Evolutionary conservation across 177 flowering plant genomes (phyloP), one percentile per base, ranked within the genome.

Genomic region (Vitis hybrid): DNA sequence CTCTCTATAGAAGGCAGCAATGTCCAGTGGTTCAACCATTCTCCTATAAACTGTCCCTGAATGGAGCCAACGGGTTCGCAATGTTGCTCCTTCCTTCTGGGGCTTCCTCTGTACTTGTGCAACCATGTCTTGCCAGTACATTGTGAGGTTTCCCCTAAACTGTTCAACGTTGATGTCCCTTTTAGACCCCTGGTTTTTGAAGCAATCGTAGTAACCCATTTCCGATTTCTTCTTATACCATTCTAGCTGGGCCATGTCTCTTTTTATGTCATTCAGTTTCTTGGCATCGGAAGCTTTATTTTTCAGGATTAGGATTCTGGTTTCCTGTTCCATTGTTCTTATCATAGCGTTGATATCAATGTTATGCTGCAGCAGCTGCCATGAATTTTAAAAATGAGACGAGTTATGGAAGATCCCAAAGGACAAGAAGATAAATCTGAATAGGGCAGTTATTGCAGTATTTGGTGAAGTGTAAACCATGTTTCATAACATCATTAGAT

Each of bases 11-110:
- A 76, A 72, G 0, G 80, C 85, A 11, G 88, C 91, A 13, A 87
- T 87, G 62, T 85, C 78, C 11, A 87, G 87, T 3, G 87, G 88
- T 32, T 87, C 91, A 11, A 83, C 79, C 86, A 87, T 82, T 59
- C 86, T 81, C 46, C 87, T 74, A 62, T 76, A 87, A 19, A 70
- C 81, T 2, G 83, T 84, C 8, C 88, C 87, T 1, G 62, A 77
- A 64, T 15, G 67, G 18, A 85, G 76, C 83, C 80, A 80, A 2
- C 80, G 57, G 1, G 19, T 71, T 1, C 71, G 78, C 11, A 85
- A 65, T 1, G 56, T 0, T 0, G 64, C 69, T 6, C 74, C 81
- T 62, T 77, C 76, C 32, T 40, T 70, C 60, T 80, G 87, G 2
- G 85, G 87, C 62, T 62, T 79, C 63, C 61, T 77, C 63, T 81